Base-by-base conservation (phyloP, 306 rosid species). In the Castanea mollissima region DNA sequence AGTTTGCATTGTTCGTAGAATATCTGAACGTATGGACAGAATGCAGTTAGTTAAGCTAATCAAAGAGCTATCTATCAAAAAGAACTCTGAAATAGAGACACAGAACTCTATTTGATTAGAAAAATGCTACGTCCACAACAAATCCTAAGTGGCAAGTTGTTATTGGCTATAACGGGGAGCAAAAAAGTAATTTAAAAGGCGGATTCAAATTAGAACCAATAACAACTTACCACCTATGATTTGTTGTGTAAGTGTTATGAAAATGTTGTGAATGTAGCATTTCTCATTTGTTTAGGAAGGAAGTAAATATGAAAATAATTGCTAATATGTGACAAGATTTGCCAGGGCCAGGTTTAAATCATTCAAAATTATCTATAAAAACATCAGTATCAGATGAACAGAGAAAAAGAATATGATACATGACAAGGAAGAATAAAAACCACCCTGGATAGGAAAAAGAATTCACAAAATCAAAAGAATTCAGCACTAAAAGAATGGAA, bases 1-100 rank as follows among this genome's bases (percentile, higher is more conserved):
- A 74, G 89, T 86, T 86, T 86, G 92, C 99, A 94, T 94, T 72
- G 91, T 90, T 76, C 85, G 93, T 46, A 94, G 77, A 78, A 91
- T 90, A 86, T 87, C 99, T 94, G 88, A 75, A 79, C 38, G 86
- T 55, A 81, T 70, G 87, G 76, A 78, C 46, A 44, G 14, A 79
- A 41, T 56, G 23, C 64, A 75, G 68, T 85, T 23, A 74, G 23
- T 73, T 75, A 82, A 78, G 83, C 55, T 21, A 55, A 63, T 44
- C 76, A 60, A 88, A 68, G 49, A 76, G 76, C 79, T 38, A 21
- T 49, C 4, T 54, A 15, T 52, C 32, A 74, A 59, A 7, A 68
- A 25, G 29, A 60, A 52, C 20, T 73, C 69, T 67, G 35, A 51
- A 76, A 16, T 49, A 72, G 55, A 41, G 80, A 38, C 60, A 71